Evolutionary conservation across 345 rosid species (phyloP), one percentile per base, ranked within the genome.

Genomic region (Garcia nutans): DNA sequence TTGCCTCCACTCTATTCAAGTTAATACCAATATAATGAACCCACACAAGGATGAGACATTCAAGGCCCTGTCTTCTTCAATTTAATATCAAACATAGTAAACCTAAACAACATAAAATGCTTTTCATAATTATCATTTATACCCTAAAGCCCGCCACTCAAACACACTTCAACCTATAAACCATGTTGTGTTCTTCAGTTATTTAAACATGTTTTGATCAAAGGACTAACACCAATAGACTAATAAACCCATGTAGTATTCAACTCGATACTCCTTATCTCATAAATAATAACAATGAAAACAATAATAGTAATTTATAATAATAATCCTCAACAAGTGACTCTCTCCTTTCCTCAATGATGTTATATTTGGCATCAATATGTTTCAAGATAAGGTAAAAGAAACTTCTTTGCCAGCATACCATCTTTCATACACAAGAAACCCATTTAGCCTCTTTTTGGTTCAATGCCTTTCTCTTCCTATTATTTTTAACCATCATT

Each of bases 301-400:
- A 28, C 31, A 28, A 28, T 28, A 28, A 28, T 28, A 28, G 2
- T 28, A 1, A 1, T 28, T n/a, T n/a, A n/a, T n/a, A n/a, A 28
- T 28, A 28, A 28, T 28, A 1, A 1, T 28, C 1, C 67, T 31
- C 0, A 60, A 60, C 33, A 60, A 63, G 44, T 31, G n/a, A 28
- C 31, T 28, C 8, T 50, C 23, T 22, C 22, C 42, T 24, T 52
- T 28, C 60, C 72, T 49, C 15, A 17, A 26, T 24, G 13, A 50
- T 15, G 8, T 69, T 17, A 55, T 19, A 17, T 69, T 49, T 68
- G 56, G 54, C 37, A 68, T 68, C 72, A 23, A 68, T 19, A 63
- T 33, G 67, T 63, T 31, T 49, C 42, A 3, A 49, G 0, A 68
- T 50, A 41, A 68, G 11, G n/a, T 15, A 24, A 50, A 47, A 8